phyloP scores from a whole-genome alignment of 192 early-diverging fungal genomes.

The Podochytrium sp. region DNA sequence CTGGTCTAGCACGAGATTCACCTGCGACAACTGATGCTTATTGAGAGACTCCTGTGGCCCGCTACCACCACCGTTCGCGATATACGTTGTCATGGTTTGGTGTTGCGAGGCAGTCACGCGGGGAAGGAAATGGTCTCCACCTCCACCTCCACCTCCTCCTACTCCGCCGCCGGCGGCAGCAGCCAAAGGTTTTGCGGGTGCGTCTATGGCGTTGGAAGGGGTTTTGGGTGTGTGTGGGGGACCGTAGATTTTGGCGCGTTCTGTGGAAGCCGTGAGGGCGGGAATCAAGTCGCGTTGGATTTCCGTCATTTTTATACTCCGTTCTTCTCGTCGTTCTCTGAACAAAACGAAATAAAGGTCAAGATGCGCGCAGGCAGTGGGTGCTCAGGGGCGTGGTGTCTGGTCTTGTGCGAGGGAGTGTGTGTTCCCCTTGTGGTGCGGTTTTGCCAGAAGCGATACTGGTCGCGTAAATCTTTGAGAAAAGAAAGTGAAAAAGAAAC shows the following conservation, averaged over 20 bases:
- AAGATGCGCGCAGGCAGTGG: no score
- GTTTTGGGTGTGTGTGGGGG: background rate
- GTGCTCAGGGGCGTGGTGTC: no score
- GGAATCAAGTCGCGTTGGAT: background rate
- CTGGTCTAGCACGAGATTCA: slow-evolving; percentile 33
- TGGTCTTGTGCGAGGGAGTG: no score
- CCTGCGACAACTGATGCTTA: slow-evolving; percentile 14
- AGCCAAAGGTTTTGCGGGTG: background rate
- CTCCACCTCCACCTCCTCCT: no score
- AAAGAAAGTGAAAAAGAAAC: background rate
- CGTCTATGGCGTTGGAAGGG: background rate
- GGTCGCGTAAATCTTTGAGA: background rate
- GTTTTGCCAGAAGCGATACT: no score
- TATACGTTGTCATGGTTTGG: background rate
- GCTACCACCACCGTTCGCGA: background rate
- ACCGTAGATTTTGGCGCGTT: slow-evolving; percentile 16
- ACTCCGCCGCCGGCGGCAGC: no score
- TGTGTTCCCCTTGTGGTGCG: background rate
- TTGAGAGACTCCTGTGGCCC: background rate
- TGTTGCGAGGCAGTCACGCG: background rate
- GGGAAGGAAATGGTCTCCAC: slow-evolving; percentile 1
- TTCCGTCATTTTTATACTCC: slow-evolving; percentile 3
- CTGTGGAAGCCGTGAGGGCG: background rate
- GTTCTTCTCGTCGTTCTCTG: no score
- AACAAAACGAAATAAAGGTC: no score